A percentile compares a stretch with the other conserved stretches of the same genome.
Conservation (phyloP, 2,329 filamentous ascomycete genomes). For the Clarireedia sp. region DNA sequence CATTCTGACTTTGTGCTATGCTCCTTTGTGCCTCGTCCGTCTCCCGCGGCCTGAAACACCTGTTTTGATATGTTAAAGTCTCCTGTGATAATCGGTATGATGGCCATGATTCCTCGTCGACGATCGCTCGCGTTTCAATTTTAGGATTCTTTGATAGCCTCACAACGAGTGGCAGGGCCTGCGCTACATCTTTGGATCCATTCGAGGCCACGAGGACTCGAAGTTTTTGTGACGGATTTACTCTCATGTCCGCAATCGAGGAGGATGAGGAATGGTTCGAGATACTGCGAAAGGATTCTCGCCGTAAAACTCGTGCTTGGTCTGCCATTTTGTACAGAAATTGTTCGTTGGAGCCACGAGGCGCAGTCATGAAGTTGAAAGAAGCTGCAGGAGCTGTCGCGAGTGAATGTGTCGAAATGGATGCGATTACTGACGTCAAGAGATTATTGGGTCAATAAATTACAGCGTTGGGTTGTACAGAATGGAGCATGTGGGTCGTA, state of each 20-base stretch:
- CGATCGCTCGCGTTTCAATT: conserved; percentile 53
- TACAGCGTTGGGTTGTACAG: too few species aligned
- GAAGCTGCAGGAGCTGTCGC: too few species aligned
- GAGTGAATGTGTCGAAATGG: too few species aligned
- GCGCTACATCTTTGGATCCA: conserved; percentile 56
- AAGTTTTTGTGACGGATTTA: conserved; percentile 47
- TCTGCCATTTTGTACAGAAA: too few species aligned
- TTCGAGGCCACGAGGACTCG: conserved; percentile 59
- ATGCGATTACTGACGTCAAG: too few species aligned
- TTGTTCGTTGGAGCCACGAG: too few species aligned
- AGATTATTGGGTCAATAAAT: too few species aligned
- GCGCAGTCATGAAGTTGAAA: too few species aligned
- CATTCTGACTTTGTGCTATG: conserved; percentile 31
- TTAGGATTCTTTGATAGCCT: conserved; percentile 57
- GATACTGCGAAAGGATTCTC: too few species aligned
- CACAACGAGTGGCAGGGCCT: conserved; percentile 57
- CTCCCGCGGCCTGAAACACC: conserved; percentile 30
- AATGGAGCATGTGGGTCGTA: too few species aligned
- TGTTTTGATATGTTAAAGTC: conserved; percentile 52
- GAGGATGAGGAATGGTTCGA: conserved; percentile 17
- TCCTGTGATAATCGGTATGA: conserved; percentile 52
- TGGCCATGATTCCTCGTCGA: conserved; percentile 51
- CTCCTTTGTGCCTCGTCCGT: conserved; percentile 22
- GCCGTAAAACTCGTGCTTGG: too few species aligned
- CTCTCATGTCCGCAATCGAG: conserved; percentile 25